These are phyloP conservation scores for Plantago coronopus DNA, from an alignment of 305 asterid species.

Conservation along the genomic window DNA sequence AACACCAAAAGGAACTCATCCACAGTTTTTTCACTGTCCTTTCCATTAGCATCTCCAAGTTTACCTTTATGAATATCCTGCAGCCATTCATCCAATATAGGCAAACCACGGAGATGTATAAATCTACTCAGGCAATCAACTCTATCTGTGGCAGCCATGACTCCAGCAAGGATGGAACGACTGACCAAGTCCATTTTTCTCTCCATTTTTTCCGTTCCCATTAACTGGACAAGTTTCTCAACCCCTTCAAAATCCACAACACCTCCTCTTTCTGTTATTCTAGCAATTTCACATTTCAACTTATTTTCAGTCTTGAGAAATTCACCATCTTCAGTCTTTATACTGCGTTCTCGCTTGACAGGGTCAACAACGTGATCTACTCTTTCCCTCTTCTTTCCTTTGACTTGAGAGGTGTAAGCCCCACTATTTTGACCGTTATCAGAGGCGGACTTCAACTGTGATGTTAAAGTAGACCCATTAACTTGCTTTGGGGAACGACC, in stretches of 20 bases:
- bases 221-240: slow-evolving; percentile 78
- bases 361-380: slow-evolving; percentile 63
- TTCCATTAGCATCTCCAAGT: slow-evolving; percentile 42
- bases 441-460: slow-evolving; percentile 57
- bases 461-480: slow-evolving; percentile 47
- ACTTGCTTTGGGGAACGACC: slow-evolving; percentile 81
- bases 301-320: slow-evolving; percentile 46
- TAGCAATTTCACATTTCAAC: slow-evolving; percentile 61
- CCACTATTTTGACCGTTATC: slow-evolving; percentile 57
- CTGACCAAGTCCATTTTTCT: slow-evolving; percentile 58
- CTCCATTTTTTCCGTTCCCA: slow-evolving; percentile 62
- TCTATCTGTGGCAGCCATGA: slow-evolving; percentile 73
- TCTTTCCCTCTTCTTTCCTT: slow-evolving; percentile 90
- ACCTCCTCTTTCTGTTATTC: slow-evolving; percentile 72
- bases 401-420: slow-evolving; percentile 55
- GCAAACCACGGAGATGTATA: slow-evolving; percentile 72
- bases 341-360: slow-evolving; percentile 56
- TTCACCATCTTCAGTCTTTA: slow-evolving; percentile 56
- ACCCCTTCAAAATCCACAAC: slow-evolving; percentile 73
- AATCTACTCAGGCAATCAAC: slow-evolving; percentile 77
- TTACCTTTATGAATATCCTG: slow-evolving; percentile 84
- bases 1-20: slow-evolving; percentile 75
- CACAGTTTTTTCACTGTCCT: slow-evolving; percentile 57
- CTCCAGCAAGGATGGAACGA: slow-evolving; percentile 72
- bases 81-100: slow-evolving; percentile 87